Percentiles rank a stretch among this genome's conserved stretches.
Conservation (phyloP, 2,329 filamentous ascomycete species). For the Bipolaris zeicola region DNA sequence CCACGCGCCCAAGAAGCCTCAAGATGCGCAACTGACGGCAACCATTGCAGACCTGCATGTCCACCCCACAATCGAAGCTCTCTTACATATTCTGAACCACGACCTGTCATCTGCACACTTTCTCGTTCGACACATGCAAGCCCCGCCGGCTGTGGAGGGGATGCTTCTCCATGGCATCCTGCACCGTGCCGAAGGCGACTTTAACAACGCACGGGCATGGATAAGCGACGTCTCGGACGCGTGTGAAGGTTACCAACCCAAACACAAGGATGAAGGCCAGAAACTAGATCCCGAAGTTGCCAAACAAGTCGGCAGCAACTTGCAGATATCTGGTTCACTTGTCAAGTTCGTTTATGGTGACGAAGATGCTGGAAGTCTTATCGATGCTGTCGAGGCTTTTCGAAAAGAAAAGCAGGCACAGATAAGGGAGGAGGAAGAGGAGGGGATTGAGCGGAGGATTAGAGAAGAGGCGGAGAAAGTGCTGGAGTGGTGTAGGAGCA, state of each 20-base stretch:
- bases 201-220: constrained; percentile 57
- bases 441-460: constrained; percentile 39
- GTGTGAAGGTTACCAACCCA: constrained; percentile 44
- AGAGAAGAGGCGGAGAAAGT: constrained; percentile 50
- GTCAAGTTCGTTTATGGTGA: constrained; percentile 30
- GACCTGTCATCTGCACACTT: constrained; percentile 60
- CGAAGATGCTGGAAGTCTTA: constrained; percentile 29
- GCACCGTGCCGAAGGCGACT: constrained; percentile 59
- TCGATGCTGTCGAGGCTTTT: constrained; percentile 48
- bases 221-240: constrained; percentile 51
- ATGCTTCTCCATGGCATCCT: constrained; percentile 60
- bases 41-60: constrained; percentile 40
- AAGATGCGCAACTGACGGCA: constrained; percentile 19
- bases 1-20: constrained; percentile 21
- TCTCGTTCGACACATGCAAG: constrained; percentile 59
- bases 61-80: constrained; percentile 57
- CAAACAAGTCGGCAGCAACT: constrained; percentile 9
- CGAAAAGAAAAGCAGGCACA: constrained; percentile 31
- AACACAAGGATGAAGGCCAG: constrained; percentile 23
- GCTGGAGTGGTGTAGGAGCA: constrained; percentile 52
- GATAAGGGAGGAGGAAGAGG: constrained; percentile 27
- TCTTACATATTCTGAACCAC: constrained; percentile 58
- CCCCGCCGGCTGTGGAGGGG: constrained; percentile 54
- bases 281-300: constrained; percentile 16
- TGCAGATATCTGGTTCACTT: constrained; percentile 11